Conservation (phyloP, 805 yeast genomes). For the Candida piceae region DNA sequence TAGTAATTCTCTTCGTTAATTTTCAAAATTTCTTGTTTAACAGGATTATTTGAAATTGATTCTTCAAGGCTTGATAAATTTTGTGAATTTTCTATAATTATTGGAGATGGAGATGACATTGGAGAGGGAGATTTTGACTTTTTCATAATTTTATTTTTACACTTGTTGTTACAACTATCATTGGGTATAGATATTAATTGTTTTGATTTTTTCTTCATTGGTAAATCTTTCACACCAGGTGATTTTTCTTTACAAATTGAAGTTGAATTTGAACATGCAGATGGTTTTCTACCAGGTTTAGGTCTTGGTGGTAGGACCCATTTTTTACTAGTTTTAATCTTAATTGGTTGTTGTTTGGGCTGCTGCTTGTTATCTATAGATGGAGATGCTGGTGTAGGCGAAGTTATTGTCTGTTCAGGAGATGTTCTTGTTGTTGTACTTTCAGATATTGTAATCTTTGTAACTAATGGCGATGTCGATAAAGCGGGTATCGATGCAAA, state of each 20-base stretch:
- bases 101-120: background rate
- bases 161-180: constrained; percentile 1
- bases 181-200: too few relatives aligned
- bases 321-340: constrained; percentile 60
- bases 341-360: constrained; percentile 15
- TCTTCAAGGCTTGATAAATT: constrained; percentile 7
- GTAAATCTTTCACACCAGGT: constrained; percentile 1
- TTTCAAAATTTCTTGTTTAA: constrained; percentile 36
- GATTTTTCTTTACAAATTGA: constrained; percentile 3
- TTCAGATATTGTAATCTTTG: background rate
- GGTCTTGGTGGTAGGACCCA: constrained; percentile 88
- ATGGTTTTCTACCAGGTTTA: constrained; percentile 61
- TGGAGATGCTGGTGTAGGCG: constrained; percentile 7
- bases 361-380: constrained; percentile 1
- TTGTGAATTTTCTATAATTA: background rate
- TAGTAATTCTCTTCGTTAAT: constrained; percentile 42
- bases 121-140: constrained; percentile 1
- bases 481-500: background rate
- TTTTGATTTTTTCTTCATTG: background rate
- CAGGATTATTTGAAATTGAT: constrained; percentile 25
- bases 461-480: background rate
- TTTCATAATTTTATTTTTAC: constrained; percentile 3
- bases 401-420: constrained; percentile 8
- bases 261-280: constrained; percentile 3
- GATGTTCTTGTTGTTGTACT: background rate